Conservation (phyloP, 1,284 basidiomycete genomes). For the Hymenochaete sp. region DNA sequence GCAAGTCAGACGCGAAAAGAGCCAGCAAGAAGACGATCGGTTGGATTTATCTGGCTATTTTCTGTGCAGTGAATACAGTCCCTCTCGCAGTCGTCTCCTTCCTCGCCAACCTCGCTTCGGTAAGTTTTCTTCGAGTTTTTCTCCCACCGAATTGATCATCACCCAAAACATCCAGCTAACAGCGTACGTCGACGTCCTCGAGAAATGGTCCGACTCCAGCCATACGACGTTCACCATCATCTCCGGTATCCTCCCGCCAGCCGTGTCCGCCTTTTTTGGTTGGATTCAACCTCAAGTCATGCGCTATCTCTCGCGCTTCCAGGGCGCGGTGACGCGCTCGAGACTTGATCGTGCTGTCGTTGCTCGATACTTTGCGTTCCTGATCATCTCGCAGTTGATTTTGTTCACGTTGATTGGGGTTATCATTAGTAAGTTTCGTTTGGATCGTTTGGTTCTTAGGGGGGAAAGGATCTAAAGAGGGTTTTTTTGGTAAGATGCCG, state of each 20-base stretch:
- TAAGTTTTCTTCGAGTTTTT: constrained; percentile 31
- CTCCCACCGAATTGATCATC: constrained; percentile 2
- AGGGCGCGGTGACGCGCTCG: constrained; percentile 71
- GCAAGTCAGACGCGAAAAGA: constrained; percentile 58
- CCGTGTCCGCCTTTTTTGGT: constrained; percentile 81
- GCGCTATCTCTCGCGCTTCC: constrained; percentile 75
- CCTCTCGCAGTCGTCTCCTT: constrained; percentile 76
- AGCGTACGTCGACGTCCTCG: constrained; percentile 63
- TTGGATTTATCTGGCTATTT: constrained; percentile 61
- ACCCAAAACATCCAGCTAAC: constrained; percentile 36
- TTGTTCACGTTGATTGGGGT: constrained; percentile 90
- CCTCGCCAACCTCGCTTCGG: constrained; percentile 69
- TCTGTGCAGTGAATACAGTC: constrained; percentile 90
- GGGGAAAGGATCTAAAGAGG: not conserved
- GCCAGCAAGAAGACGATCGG: constrained; percentile 64
- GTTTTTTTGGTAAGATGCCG: constrained; percentile 37
- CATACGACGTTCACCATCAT: constrained; percentile 60
- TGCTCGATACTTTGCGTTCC: constrained; percentile 85
- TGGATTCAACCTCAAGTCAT: constrained; percentile 85
- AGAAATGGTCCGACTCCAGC: constrained; percentile 55
- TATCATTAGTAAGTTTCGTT: constrained; percentile 57
- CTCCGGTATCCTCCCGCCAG: constrained; percentile 83
- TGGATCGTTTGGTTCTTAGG: constrained; percentile 1
- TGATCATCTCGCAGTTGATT: constrained; percentile 83
- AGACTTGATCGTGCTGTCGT: constrained; percentile 83